These are phyloP conservation scores for Penicillium dipodomyicola DNA, from an alignment of 495 filamentous ascomycete genomes.

Conservation along the genomic window DNA sequence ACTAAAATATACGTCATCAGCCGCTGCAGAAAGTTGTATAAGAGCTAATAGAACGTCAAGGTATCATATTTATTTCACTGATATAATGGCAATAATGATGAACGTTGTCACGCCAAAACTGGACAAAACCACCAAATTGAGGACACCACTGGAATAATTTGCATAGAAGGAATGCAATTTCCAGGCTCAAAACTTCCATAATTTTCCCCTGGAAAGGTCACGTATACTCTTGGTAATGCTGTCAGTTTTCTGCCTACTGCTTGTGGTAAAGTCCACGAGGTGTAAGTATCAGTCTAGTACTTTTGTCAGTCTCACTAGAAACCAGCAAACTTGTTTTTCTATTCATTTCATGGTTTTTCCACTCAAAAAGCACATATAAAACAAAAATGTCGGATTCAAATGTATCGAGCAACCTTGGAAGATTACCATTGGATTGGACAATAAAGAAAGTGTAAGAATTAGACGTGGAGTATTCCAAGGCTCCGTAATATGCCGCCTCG, in stretches of 20 bases:
- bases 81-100: not conserved
- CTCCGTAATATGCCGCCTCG: conserved; percentile 1
- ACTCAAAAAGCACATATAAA: not conserved
- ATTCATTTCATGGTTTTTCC: too few species aligned
- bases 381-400: not conserved
- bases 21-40: not conserved
- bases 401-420: not conserved
- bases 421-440: not conserved
- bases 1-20: not conserved
- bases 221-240: not conserved
- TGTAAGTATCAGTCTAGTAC: conserved; percentile 1
- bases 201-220: not conserved
- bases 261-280: conserved; percentile 2
- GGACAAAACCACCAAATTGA: not conserved
- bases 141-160: not conserved
- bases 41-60: too few species aligned
- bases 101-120: not conserved
- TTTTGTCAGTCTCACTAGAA: not conserved
- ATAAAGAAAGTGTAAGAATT: conserved; percentile 3
- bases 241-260: not conserved
- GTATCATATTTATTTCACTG: not conserved
- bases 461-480: not conserved
- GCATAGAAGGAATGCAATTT: not conserved
- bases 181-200: not conserved
- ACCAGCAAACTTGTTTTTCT: not conserved